Evolutionary conservation across 805 yeast genomes (phyloP).

Genomic region (Scheffersomyces lignosus): DNA sequence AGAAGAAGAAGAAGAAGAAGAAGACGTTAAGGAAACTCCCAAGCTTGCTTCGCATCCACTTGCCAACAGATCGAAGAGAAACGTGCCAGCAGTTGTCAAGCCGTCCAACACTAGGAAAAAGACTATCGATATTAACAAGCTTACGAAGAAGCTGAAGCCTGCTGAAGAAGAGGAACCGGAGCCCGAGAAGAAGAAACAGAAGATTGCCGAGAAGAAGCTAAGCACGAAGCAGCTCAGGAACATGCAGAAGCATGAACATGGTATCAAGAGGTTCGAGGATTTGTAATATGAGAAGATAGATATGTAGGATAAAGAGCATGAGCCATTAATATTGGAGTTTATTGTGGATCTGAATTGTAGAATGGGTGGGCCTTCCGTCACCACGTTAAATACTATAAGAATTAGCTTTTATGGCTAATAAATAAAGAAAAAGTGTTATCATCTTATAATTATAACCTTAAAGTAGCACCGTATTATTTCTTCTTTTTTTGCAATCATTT

Average conservation of each 20-base stretch:
- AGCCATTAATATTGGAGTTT: no score
- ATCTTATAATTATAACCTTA: no score
- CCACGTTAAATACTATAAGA: no score
- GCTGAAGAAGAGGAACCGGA: conserved; percentile 13
- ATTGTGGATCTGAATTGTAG: no score
- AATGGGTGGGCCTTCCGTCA: no score
- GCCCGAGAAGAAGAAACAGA: conserved; percentile 31
- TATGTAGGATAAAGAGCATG: no score
- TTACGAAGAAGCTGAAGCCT: conserved; percentile 1
- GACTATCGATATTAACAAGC: conserved; percentile 19
- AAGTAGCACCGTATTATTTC: no score
- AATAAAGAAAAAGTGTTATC: no score
- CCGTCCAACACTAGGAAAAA: conserved; percentile 18
- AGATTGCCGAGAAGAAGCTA: conserved; percentile 28
- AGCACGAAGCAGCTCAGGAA: conserved; percentile 49
- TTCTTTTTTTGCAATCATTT: no score
- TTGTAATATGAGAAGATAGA: conserved; percentile 36
- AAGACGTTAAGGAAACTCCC: conserved; percentile 8
- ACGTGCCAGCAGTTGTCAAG: neutral
- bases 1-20: conserved; percentile 9
- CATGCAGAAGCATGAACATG: conserved; percentile 57
- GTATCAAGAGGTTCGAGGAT: conserved; percentile 65
- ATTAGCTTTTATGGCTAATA: no score
- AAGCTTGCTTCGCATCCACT: conserved; percentile 5
- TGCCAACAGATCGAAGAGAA: neutral